A percentile compares a stretch with the other conserved stretches of the same genome.
phyloP scores from a whole-genome alignment of 306 rosid genomes.

The Vigna reflexopilosa region DNA sequence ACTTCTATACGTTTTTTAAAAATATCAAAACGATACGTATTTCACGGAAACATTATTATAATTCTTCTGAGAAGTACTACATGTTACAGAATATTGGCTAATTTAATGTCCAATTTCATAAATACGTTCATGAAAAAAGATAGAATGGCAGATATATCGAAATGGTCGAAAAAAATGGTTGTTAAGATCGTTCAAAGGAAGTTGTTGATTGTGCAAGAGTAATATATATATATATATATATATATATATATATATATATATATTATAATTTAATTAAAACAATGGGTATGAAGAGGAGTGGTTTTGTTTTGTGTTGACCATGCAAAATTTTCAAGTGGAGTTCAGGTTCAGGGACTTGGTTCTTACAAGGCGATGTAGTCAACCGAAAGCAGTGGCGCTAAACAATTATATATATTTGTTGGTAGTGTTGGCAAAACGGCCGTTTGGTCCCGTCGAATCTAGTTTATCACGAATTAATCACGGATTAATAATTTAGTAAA shows the following conservation, averaged over 20 bases:
- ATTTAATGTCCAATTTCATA: background rate
- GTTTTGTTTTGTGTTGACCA: conserved; percentile 43
- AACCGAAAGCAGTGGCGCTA: background rate
- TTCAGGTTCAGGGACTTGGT: conserved; percentile 5
- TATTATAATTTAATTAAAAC: background rate
- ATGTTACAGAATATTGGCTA: background rate
- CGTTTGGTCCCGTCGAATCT: too few relatives aligned
- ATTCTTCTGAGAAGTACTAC: background rate
- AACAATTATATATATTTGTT: background rate
- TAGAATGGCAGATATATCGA: background rate
- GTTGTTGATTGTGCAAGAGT: background rate
- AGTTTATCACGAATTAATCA: accelerated
- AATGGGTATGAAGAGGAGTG: conserved; percentile 36
- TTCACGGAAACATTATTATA: background rate
- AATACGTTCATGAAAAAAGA: background rate
- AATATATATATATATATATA: background rate
- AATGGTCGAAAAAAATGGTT: background rate
- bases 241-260: background rate
- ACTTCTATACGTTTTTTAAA: background rate
- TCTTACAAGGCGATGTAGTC: conserved; percentile 1
- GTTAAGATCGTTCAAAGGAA: conserved; percentile 37
- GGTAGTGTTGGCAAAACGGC: too few relatives aligned
- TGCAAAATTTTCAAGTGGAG: conserved; percentile 25
- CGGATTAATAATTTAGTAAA: too few relatives aligned
- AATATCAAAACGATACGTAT: background rate